Evolutionary conservation across 2,329 filamentous ascomycete genomes (phyloP), one percentile per base, ranked within the genome.

Genomic region (Penicillium glabrum): DNA sequence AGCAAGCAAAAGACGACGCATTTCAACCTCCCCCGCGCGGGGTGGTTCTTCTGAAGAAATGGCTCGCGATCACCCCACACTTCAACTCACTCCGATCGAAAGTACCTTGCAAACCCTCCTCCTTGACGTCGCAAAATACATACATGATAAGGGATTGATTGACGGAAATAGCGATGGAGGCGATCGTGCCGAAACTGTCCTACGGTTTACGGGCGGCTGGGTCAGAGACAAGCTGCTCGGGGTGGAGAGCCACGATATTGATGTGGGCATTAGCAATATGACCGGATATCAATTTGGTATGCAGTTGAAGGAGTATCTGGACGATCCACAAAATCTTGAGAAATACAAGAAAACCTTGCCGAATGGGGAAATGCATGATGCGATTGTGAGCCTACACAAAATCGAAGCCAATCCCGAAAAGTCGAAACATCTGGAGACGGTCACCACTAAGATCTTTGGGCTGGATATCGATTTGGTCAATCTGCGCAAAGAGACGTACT

Each of bases 401-500:
- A 93, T 97, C 64, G 88, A 89, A 51, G 89, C 89, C 56, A 98
- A 98, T 72, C 93, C 93, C 0, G 92, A 97, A 68, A 97, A 96
- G 77, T 96, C 92, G 21, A 98, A 98, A 77, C 91, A 98, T 71
- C 83, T 98, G 14, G 93, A 96, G 75, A 98, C 93, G 0, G 90
- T 91, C 48, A 96, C 91, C 10, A 91, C 90, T 24, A 89, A 83
- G 62, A 86, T 98, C 56, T 87, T 96, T 68, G 91, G 89, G 1
- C 82, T 96, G 48, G 93, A 98, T 69, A 84, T 97, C 47, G 93
- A 99, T 71, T 87, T 99, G 69, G 95, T 99, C 66, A 99, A 98
- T 71, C 79, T 98, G 46, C 85, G 93, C 46, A 96, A 92, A 70
- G 95, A 98, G 77, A 93, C 89, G 0, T 98, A 98, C 67, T 84